These are phyloP conservation scores for Auricularia sp. DNA, from an alignment of 768 basidiomycete genomes.

Conservation along the genomic window DNA sequence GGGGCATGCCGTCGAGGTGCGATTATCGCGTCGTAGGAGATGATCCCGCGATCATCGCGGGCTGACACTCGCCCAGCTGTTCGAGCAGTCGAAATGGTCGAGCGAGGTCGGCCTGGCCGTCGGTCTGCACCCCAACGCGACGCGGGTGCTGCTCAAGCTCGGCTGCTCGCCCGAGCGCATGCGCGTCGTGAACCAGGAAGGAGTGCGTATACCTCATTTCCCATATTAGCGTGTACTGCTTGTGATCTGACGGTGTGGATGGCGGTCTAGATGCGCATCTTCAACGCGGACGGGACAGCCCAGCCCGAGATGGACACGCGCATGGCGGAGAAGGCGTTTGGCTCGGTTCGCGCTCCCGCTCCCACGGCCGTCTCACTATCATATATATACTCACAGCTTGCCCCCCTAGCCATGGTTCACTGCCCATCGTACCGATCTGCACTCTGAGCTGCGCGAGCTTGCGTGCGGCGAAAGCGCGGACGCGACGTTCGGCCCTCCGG, in stretches of 20 bases:
- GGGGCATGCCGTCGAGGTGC: neutral
- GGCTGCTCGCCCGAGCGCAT: constrained; percentile 1
- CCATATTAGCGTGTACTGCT: no score
- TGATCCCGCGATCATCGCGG: neutral
- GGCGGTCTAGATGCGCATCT: neutral
- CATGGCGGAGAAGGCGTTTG: neutral
- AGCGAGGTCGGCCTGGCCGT: neutral
- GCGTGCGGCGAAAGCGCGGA: neutral
- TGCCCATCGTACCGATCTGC: neutral
- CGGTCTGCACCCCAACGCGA: constrained; percentile 1
- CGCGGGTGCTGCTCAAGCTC: neutral
- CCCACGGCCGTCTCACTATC: no score
- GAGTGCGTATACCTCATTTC: neutral
- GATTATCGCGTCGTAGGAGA: neutral
- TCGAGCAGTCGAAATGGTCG: neutral
- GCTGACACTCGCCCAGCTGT: neutral
- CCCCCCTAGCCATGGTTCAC: neutral
- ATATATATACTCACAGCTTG: neutral
- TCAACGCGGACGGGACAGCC: neutral
- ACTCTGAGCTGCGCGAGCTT: neutral
- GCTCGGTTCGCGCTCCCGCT: neutral
- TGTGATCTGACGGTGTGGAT: no score
- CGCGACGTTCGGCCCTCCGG: neutral
- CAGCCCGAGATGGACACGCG: constrained; percentile 1
- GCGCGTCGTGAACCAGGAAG: neutral